Conservation (phyloP, 495 filamentous ascomycete species). For the Bacidia gigantensis region DNA sequence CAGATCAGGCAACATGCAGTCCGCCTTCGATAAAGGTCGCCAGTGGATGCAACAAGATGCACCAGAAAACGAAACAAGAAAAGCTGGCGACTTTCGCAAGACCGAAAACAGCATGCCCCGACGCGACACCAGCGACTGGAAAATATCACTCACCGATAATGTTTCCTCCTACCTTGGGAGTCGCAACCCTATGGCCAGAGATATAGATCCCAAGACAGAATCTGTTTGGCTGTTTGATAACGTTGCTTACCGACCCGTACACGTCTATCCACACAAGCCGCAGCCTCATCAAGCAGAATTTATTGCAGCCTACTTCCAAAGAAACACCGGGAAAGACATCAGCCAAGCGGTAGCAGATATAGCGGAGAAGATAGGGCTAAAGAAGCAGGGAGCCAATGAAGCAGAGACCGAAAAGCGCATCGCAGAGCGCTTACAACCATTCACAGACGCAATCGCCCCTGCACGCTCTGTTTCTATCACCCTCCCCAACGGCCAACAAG, state of each 20-base stretch:
- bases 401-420: constrained; percentile 50
- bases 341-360: constrained; percentile 56
- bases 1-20: constrained; percentile 6
- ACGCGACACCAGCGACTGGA: constrained; percentile 9
- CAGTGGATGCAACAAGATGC: constrained; percentile 15
- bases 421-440: constrained; percentile 55
- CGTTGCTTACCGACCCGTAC: constrained; percentile 51
- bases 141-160: constrained; percentile 15
- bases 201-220: constrained; percentile 38
- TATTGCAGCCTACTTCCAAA: constrained; percentile 64
- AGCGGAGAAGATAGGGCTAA: constrained; percentile 55
- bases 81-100: constrained; percentile 10
- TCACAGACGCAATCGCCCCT: constrained; percentile 61
- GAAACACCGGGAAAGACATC: constrained; percentile 48
- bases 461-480: constrained; percentile 47
- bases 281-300: constrained; percentile 63
- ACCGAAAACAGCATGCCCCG: constrained; percentile 10
- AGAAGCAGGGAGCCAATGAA: constrained; percentile 39
- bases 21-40: constrained; percentile 12
- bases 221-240: constrained; percentile 86
- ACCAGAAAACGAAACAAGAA: constrained; percentile 13
- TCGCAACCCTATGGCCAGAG: constrained; percentile 26
- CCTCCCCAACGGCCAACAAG: constrained; percentile 27
- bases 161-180: constrained; percentile 20
- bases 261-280: constrained; percentile 13